Evolutionary conservation across 2,329 filamentous ascomycete genomes (phyloP), one percentile per base, ranked within the genome.

Genomic region (Emericellopsis cladophorae): DNA sequence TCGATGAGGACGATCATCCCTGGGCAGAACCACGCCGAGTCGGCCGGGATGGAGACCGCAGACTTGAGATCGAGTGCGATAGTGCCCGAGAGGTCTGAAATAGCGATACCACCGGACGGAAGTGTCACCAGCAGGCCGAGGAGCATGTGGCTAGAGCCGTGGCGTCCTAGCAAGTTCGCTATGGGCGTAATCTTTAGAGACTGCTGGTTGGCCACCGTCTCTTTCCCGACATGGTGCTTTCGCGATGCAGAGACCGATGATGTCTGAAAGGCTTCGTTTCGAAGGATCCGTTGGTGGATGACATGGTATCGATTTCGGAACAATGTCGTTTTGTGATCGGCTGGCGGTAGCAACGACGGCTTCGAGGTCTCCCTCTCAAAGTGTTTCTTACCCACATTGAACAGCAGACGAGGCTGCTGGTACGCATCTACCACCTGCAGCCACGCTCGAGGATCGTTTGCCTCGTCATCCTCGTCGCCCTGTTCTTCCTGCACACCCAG

Each of bases 1-100:
- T 98, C 92, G 1, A 95, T 78, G 0, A 98, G 72, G 4, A 96
- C 84, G 37, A 98, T 84, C 88, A 96, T 96, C 4, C 93, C 93
- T 0, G 92, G 89, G 5, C 82, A 79, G 54, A 95, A 95, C 83
- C 88, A 98, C 4, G 85, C 82, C 21, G 85, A 87, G 54, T 90
- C 81, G 45, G 87, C 80, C 0, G 89, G 89, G 42, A 95, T 81
- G 12, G 84, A 78, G 18, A 80, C 78, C 0, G 90, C 86, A 53
- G 90, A 83, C 16, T 79, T 74, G 10, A 96, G 64, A 49, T 96
- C 88, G 2, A 98, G 68, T 3, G 77, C 72, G 51, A 98, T 94
- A 40, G 84, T 90, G 15, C 90, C 92, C 0, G 87, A 90, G 24
- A 92, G 64, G 54, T 98, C 92, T 48, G 82, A 86, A 18, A 98